Evolutionary conservation across 2,329 filamentous ascomycete genomes (phyloP).

Genomic region (Laburnicola sp.): DNA sequence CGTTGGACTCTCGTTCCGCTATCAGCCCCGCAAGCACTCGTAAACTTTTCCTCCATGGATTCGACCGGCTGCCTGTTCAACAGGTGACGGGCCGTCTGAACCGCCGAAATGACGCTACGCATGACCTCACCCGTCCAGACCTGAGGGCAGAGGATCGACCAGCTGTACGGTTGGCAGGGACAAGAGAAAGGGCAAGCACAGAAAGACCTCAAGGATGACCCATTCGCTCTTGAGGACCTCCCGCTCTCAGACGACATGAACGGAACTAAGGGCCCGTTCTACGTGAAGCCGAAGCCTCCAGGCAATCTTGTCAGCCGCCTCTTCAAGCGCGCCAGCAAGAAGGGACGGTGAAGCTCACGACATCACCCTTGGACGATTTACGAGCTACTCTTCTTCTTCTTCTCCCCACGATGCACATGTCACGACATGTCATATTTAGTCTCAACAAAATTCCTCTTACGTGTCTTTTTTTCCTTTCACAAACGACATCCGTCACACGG

Average conservation of each 20-base stretch:
- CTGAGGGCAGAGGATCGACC: slow-evolving; percentile 73
- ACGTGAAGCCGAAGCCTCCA: slow-evolving; percentile 43
- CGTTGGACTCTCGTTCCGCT: slow-evolving; percentile 37
- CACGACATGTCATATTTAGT: neutral
- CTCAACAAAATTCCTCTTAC: neutral
- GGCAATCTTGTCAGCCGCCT: slow-evolving; percentile 42
- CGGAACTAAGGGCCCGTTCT: slow-evolving; percentile 52
- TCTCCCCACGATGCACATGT: slow-evolving; percentile 4
- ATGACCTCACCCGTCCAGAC: slow-evolving; percentile 95
- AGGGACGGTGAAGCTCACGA: slow-evolving; percentile 22
- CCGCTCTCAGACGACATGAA: slow-evolving; percentile 53
- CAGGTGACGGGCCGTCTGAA: slow-evolving; percentile 45
- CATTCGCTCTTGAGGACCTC: slow-evolving; percentile 59
- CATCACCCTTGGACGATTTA: slow-evolving; percentile 4
- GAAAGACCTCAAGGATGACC: slow-evolving; percentile 49
- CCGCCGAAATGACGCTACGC: slow-evolving; percentile 90
- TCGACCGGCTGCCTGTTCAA: slow-evolving; percentile 32
- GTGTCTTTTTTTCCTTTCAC: neutral
- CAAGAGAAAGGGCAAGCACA: too few relatives aligned
- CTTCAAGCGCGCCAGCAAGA: slow-evolving; percentile 44
- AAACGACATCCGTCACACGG: neutral
- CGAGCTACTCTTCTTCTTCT: neutral
- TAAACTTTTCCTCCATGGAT: slow-evolving; percentile 39
- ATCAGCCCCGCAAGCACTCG: slow-evolving; percentile 35
- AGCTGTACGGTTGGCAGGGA: slow-evolving; percentile 70